Evolutionary conservation across 306 rosid genomes (phyloP), one percentile per base, ranked within the genome.

Genomic region (Pyrus bretschneideri): DNA sequence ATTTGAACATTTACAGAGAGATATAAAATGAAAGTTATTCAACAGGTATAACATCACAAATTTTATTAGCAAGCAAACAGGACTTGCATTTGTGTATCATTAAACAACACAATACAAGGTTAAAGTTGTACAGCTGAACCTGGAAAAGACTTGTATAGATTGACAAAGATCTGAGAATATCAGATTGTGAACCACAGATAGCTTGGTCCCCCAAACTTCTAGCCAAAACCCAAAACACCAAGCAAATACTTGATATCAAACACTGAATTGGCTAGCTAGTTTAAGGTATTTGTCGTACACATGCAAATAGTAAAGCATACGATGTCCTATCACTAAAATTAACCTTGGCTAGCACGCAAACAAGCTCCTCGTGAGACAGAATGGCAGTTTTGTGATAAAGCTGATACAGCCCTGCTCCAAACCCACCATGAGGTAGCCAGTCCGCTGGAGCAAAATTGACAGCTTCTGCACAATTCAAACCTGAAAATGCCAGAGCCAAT

Each of bases 391-490:
- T 94, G 77, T 83, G 95, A 82, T 87, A 94, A 77, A 77, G 89
- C 85, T 88, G 89, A 87, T 94, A 94, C 80, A 90, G 93, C 76
- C 89, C 97, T 76, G 97, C 92, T 81, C 96, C 98, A 86, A 89
- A 86, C 78, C 96, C 88, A 86, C 98, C 98, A 79, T 89, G 80
- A 65, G 98, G 98, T 78, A 94, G 88, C 98, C 98, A 94, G 81
- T 94, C 98, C 60, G 98, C 97, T 77, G 98, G 98, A 73, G 98
- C 98, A 88, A 94, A 94, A 85, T 94, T 94, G 82, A 94, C 98
- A 49, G 98, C 98, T 91, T 94, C 98, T 22, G 98, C 97, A 77
- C 98, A 94, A 87, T 94, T 94, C 80, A 92, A 87, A 79, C 98
- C 98, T 94, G 86, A 76, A 71, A 87, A 70, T 9, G 69, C 79